phyloP scores from a whole-genome alignment of 1,139 yeast species.

The Spathaspora sp. region DNA sequence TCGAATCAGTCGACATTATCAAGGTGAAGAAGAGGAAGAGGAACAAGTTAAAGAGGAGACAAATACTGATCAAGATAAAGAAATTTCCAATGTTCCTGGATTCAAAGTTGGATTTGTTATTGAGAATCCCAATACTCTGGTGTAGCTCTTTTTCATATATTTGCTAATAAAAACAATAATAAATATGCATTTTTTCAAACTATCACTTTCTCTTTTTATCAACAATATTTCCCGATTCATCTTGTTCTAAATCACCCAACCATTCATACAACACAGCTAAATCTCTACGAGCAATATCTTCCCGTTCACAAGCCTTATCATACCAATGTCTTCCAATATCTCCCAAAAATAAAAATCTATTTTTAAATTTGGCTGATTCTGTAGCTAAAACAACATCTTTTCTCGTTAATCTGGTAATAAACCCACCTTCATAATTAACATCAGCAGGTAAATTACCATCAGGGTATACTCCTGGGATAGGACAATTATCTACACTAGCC shows the following conservation, averaged over 20 bases:
- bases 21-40: conserved; percentile 11
- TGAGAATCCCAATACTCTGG: conserved; percentile 1
- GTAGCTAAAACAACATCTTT: conserved; percentile 59
- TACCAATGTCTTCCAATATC: conserved; percentile 45
- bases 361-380: conserved; percentile 40
- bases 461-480: conserved; percentile 54
- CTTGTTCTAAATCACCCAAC: conserved; percentile 34
- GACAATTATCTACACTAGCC: conserved; percentile 63
- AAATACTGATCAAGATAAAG: conserved; percentile 20
- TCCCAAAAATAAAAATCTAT: conserved; percentile 42
- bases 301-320: conserved; percentile 45
- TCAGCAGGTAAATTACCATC: conserved; percentile 47
- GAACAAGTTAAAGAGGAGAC: conserved; percentile 22
- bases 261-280: conserved; percentile 49
- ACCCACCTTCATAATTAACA: conserved; percentile 51
- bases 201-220: conserved; percentile 14
- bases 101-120: conserved; percentile 22
- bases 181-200: conserved; percentile 1
- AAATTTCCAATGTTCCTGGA: conserved; percentile 16
- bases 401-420: conserved; percentile 53
- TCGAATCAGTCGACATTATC: conserved; percentile 35
- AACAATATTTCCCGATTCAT: conserved; percentile 17
- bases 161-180: neutral
- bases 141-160: neutral
- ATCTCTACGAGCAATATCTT: conserved; percentile 43